Evolutionary conservation across 208 protist species (phyloP).

Genomic region (Acanthamoeba castellanii): DNA sequence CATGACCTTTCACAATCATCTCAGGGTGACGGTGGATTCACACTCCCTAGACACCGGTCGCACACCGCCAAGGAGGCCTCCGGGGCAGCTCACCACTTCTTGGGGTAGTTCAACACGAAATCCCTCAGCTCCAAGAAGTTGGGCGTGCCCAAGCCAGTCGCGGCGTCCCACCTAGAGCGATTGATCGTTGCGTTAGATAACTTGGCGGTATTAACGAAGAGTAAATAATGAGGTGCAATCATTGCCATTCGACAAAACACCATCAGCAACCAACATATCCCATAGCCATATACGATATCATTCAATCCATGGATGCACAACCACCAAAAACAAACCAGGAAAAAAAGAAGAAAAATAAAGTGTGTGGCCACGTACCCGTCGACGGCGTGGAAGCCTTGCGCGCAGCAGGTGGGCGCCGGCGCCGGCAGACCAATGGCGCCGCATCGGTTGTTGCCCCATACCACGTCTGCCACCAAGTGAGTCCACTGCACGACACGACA

Average conservation of each 20-base stretch:
- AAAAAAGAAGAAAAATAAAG: neutral
- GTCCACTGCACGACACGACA: neutral
- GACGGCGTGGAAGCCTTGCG: slow-evolving; percentile 4
- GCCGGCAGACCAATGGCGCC: slow-evolving; percentile 24
- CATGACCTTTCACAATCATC: too few species aligned
- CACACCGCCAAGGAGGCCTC: too few species aligned
- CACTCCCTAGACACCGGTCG: too few species aligned
- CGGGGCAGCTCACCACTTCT: neutral
- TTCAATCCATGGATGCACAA: neutral
- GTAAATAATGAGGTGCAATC: neutral
- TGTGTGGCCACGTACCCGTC: neutral
- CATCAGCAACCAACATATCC: too few species aligned
- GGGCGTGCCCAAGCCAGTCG: slow-evolving; percentile 53
- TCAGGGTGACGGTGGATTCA: too few species aligned
- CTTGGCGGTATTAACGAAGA: neutral
- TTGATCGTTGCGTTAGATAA: neutral
- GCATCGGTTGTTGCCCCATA: slow-evolving; percentile 32
- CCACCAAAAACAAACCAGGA: neutral
- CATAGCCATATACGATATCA: neutral
- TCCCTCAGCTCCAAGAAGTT: slow-evolving; percentile 61
- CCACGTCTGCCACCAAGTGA: neutral
- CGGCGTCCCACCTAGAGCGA: slow-evolving; percentile 11
- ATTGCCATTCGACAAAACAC: too few species aligned
- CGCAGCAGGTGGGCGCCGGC: slow-evolving; percentile 37
- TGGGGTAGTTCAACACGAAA: slow-evolving; percentile 20